A percentile compares a stretch with the other conserved stretches of the same genome.
Evolutionary conservation across 129 eudicot genomes (phyloP).

Genomic region (Oenanthe sinensis): DNA sequence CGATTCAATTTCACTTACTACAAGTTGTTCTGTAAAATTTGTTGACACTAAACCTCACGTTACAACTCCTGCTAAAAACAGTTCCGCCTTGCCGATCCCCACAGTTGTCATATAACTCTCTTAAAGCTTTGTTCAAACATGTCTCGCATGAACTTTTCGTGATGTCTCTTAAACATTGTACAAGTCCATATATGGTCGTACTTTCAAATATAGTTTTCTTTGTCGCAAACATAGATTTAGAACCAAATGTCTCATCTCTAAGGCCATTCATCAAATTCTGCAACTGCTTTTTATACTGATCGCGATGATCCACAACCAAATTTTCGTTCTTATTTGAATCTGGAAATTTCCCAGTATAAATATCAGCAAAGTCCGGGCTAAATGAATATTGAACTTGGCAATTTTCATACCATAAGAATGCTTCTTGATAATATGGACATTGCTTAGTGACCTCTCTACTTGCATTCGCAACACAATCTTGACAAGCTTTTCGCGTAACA

Average conservation of each 20-base stretch:
- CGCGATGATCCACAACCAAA: background rate
- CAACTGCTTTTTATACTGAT: background rate
- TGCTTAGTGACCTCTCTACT: background rate
- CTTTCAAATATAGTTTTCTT: background rate
- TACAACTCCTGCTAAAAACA: conserved; percentile 21
- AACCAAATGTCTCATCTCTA: background rate
- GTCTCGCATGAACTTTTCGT: conserved; percentile 3
- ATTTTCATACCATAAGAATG: conserved; percentile 7
- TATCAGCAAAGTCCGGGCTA: background rate
- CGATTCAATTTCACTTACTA: background rate
- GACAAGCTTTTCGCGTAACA: conserved; percentile 20
- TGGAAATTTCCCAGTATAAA: conserved; percentile 13
- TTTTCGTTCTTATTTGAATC: background rate
- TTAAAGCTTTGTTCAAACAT: conserved; percentile 14
- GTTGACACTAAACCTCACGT: conserved; percentile 17
- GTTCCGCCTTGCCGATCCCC: conserved; percentile 20
- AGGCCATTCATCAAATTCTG: background rate
- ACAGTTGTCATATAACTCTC: conserved; percentile 4
- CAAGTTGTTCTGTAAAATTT: conserved; percentile 9
- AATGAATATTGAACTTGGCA: conserved; percentile 20
- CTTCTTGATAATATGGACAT: conserved; percentile 7
- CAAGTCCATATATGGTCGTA: conserved; percentile 20
- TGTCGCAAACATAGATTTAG: conserved; percentile 12
- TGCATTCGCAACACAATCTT: conserved; percentile 21
- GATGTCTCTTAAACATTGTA: conserved; percentile 37